Base-by-base conservation (phyloP, 495 filamentous ascomycete species). In the Achaetomiella virescens region DNA sequence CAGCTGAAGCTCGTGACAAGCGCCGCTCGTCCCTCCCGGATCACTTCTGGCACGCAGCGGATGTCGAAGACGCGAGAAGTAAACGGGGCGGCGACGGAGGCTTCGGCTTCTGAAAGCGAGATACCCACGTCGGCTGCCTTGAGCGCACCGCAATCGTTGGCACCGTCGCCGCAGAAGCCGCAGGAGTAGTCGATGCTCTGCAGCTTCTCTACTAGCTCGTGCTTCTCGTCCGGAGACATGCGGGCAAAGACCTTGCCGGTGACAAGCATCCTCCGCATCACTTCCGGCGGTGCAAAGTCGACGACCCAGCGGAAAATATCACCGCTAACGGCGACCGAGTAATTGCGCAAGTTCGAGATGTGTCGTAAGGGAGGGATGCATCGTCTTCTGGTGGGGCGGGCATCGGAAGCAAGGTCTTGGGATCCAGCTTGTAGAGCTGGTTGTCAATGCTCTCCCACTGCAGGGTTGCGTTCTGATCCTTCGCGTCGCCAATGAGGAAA, bases 81-180 rank as follows among this genome's bases (percentile, higher is more conserved):
- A 61, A 99, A 99, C 1, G 95, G 95, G 18, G 95, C 95, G 15
- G 95, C 95, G 40, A 99, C 95, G 18, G 91, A 96, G 27, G 95
- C 95, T 74, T 99, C 95, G 15, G 95, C 95, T 69, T 99, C 92
- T 17, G 95, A 97, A 15, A 99, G 77, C 6, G 93, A 97, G 42
- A 99, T 96, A n/a, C 95, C 95, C 48, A 99, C 91, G 72, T 99
- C 95, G 48, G 95, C 95, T 24, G 95, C 93, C 68, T 97, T 99
- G 54, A 99, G 77, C 31, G 95, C 95, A 59, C 93, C 95, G 65
- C 95, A 99, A 66, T 99, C 95, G 70, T 99, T 99, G 20, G 95
- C 95, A 45, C 95, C 95, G 66, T 99, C 95, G 38, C 95, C 95
- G 61, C 95, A 99, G 70, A 99, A 99, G 20, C 95, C 91, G 64